These are phyloP conservation scores for Clausena lansium DNA, from an alignment of 345 rosid genomes.

Conservation along the genomic window DNA sequence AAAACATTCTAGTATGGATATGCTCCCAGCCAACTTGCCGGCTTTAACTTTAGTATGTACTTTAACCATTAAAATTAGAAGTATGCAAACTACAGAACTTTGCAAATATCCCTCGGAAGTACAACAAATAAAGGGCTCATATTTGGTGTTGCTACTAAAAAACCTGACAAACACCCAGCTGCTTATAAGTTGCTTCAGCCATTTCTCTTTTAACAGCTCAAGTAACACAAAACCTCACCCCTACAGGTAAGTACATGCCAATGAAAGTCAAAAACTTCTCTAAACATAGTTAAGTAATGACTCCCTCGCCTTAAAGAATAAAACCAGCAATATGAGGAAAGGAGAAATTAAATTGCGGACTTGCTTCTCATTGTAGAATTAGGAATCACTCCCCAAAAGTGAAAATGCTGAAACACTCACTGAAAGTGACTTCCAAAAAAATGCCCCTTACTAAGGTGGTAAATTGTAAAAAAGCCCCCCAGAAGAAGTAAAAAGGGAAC, in stretches of 20 bases:
- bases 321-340: background rate
- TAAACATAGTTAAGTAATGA: background rate
- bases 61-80: background rate
- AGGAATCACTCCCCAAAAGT: background rate
- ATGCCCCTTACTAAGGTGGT: background rate
- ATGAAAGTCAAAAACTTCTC: background rate
- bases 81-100: background rate
- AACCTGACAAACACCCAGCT: background rate
- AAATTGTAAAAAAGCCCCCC: background rate
- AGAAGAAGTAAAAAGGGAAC: background rate
- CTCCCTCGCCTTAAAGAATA: background rate
- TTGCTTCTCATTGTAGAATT: background rate
- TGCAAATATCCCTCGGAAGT: background rate
- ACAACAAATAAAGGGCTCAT: background rate
- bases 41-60: background rate
- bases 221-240: background rate
- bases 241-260: background rate
- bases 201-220: background rate
- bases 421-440: background rate
- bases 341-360: background rate
- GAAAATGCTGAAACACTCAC: background rate
- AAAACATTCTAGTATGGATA: background rate
- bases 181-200: slow-evolving; percentile 1
- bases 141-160: background rate
- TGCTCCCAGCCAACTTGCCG: background rate